Base-by-base conservation (phyloP, 306 rosid genomes). In the Lotus japonicus region DNA sequence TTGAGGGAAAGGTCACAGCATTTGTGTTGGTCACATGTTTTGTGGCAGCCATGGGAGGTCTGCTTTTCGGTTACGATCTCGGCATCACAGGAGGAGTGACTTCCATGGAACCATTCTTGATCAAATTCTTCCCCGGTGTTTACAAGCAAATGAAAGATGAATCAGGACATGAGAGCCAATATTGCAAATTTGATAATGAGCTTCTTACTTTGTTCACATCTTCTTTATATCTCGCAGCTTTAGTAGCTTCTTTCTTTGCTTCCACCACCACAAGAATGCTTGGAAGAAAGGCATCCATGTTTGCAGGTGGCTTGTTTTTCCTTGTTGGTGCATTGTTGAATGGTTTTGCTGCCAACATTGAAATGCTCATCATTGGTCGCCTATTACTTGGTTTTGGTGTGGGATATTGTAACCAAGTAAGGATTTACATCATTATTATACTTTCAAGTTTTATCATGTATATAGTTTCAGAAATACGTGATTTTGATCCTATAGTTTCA, bases 1-100 rank as follows among this genome's bases (percentile, higher is more conserved):
- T 6, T 46, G 67, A 70, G 2, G 75, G 75, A 14, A 58, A 58
- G 11, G 58, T 70, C 7, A 70, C 75, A 17, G 0, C 39, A 9
- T 70, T 54, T 2, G 67, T 70, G 39, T 11, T 70, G 49, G 4
- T 70, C 9, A 70, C 75, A 4, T 70, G 75, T 12, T 16, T 70
- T 6, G 75, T 70, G 49, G 75, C 75, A 0, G 75, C 75, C n/a
- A 70, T 70, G 67, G 75, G 75, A 57, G 67, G 67, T 44, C 21
- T 58, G 4, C 66, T 70, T 14, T 71, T 70, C 35, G 75, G 75
- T 45, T 23, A 31, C 36, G 36, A 31, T 31, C 36, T 31, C 1
- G 36, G 36, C 0, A 31, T 31, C 36, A 31, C 36, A 1, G 36
- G 36, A 31, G 36, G 36, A 31, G 36, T 31, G 36, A 31, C 36